Conservation (phyloP, 306 rosid genomes). For the Comarum palustre region DNA sequence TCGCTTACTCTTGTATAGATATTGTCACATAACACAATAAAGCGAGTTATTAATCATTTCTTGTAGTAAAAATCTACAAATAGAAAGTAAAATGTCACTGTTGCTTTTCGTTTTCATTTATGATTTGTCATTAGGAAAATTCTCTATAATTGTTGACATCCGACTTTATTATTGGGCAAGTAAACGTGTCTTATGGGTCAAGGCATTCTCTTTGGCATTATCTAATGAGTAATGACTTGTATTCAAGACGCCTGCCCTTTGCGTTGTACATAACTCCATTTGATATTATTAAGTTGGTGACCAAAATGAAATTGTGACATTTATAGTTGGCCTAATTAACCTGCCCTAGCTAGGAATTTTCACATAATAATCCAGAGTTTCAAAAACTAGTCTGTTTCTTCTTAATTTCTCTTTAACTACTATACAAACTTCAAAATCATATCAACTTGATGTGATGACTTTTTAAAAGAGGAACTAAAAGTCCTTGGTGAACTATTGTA, state of each 20-base stretch:
- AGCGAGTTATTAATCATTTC: too few species aligned
- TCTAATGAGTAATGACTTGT: neutral
- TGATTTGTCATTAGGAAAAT: neutral
- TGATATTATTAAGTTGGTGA: neutral
- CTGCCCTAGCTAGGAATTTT: neutral
- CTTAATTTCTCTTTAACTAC: too few species aligned
- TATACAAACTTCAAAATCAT: too few species aligned
- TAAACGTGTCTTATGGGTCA: neutral
- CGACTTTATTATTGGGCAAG: neutral
- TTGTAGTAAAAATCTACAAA: too few species aligned
- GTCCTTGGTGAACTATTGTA: too few species aligned
- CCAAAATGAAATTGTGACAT: neutral
- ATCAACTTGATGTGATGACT: too few species aligned
- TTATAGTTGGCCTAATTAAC: constrained; percentile 6
- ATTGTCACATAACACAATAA: too few species aligned
- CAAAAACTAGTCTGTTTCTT: too few species aligned
- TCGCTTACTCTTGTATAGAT: too few species aligned
- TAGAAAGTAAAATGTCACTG: too few species aligned
- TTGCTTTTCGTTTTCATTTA: neutral
- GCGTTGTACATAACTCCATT: neutral
- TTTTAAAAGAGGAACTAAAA: too few species aligned
- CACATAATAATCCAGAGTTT: neutral
- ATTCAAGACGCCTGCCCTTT: neutral
- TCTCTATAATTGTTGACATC: neutral
- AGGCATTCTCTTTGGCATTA: neutral